Evolutionary conservation across 2,329 filamentous ascomycete genomes (phyloP).

Genomic region (Phyllosticta citrichinensis): DNA sequence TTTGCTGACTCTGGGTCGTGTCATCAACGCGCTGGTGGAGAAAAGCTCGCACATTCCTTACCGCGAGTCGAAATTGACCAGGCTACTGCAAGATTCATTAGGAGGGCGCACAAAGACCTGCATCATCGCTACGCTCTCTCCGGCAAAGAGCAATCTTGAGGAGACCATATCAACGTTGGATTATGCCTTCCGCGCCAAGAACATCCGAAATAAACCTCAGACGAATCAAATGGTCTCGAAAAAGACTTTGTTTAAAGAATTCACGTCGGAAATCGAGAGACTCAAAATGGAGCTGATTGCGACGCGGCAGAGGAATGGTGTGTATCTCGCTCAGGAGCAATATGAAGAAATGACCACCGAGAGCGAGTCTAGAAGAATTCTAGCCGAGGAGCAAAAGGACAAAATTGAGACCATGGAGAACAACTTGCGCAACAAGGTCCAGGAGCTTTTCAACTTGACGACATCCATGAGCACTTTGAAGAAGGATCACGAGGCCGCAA

Average conservation of each 20-base stretch:
- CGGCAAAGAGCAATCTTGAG: constrained; percentile 88
- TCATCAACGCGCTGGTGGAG: constrained; percentile 96
- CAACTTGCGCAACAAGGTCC: constrained; percentile 84
- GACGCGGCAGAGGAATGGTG: constrained; percentile 85
- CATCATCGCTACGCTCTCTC: constrained; percentile 94
- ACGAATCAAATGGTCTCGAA: constrained; percentile 88
- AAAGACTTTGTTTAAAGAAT: constrained; percentile 82
- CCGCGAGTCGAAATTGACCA: constrained; percentile 90
- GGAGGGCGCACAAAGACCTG: constrained; percentile 95
- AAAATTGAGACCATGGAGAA: constrained; percentile 87
- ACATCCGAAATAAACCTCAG: constrained; percentile 96
- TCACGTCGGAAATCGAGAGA: constrained; percentile 86
- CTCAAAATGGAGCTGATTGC: constrained; percentile 89
- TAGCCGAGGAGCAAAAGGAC: constrained; percentile 84
- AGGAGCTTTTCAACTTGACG: constrained; percentile 80
- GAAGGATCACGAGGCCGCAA: constrained; percentile 77
- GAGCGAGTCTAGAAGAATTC: constrained; percentile 82
- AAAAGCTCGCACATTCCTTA: constrained; percentile 81
- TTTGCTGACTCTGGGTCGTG: constrained; percentile 82
- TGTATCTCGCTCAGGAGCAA: constrained; percentile 79
- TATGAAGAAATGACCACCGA: constrained; percentile 88
- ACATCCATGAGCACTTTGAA: constrained; percentile 81
- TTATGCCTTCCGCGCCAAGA: constrained; percentile 96
- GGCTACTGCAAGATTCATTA: constrained; percentile 89
- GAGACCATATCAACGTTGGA: constrained; percentile 97